phyloP scores from a whole-genome alignment of 208 protist genomes.

The Leishmania braziliensis region DNA sequence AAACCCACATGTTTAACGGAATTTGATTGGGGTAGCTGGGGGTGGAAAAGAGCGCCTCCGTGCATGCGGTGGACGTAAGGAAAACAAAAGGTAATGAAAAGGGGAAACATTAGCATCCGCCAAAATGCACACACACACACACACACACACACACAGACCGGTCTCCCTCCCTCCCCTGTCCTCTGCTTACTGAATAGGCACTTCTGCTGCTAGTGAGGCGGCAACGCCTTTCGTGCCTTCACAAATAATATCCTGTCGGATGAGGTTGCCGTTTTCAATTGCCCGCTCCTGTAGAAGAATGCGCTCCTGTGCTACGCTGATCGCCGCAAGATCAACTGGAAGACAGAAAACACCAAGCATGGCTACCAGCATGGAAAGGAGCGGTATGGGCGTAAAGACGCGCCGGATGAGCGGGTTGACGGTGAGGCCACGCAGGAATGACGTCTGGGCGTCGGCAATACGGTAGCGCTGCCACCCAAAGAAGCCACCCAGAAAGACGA shows the following conservation, averaged over 20 bases:
- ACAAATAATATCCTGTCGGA: conserved; percentile 15
- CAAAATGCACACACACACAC: neutral
- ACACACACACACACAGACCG: neutral
- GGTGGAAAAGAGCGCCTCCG: neutral
- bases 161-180: neutral
- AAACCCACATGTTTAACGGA: neutral
- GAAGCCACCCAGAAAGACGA: conserved; percentile 11
- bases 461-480: conserved; percentile 12
- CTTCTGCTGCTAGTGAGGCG: neutral
- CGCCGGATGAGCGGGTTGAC: conserved; percentile 39
- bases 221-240: conserved; percentile 7
- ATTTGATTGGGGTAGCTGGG: neutral
- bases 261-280: conserved; percentile 17
- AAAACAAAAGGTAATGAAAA: neutral
- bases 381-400: conserved; percentile 40
- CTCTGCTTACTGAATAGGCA: conserved; percentile 8
- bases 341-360: conserved; percentile 34
- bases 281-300: conserved; percentile 27
- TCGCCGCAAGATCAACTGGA: conserved; percentile 33
- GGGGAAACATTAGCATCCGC: neutral
- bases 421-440: conserved; percentile 32
- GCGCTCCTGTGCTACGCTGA: conserved; percentile 25
- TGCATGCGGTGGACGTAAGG: neutral
- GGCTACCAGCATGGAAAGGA: conserved; percentile 33
- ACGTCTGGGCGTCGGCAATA: conserved; percentile 35